Evolutionary conservation across 2,329 filamentous ascomycete species (phyloP).

Genomic region (Aspergillus bombycis): DNA sequence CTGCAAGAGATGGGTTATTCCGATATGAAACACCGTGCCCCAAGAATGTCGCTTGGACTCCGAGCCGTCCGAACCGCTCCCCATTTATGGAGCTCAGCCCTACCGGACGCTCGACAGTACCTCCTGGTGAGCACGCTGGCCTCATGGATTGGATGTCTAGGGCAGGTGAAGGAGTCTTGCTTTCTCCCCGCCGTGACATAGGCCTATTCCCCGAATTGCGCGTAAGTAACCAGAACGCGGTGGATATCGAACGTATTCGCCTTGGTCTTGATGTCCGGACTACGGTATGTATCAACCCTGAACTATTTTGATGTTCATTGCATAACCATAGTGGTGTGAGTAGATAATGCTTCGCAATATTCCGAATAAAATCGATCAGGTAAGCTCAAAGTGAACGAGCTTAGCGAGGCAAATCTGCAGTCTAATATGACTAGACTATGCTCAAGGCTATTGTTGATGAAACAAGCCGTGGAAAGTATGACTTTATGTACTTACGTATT

Average conservation of each 20-base stretch:
- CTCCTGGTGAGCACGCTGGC: conserved; percentile 36
- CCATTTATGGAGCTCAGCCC: conserved; percentile 40
- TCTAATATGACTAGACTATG: conserved; percentile 55
- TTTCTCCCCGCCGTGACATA: conserved; percentile 33
- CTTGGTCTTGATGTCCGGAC: conserved; percentile 73
- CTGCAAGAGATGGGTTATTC: conserved; percentile 20
- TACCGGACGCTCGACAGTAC: conserved; percentile 45
- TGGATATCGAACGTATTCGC: conserved; percentile 49
- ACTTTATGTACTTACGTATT: conserved; percentile 94
- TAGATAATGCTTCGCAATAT: conserved; percentile 95
- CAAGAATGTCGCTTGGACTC: conserved; percentile 19
- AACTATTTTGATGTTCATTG: neutral
- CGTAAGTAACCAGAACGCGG: conserved; percentile 46
- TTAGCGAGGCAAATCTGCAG: neutral
- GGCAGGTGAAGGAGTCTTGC: conserved; percentile 32
- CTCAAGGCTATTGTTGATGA: conserved; percentile 80
- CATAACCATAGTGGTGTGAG: conserved; percentile 1
- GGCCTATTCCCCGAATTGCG: conserved; percentile 33
- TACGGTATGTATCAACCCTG: conserved; percentile 58
- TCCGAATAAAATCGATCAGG: conserved; percentile 80
- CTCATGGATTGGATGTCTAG: conserved; percentile 37
- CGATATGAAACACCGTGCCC: conserved; percentile 21
- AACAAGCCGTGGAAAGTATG: conserved; percentile 79
- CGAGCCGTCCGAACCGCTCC: conserved; percentile 18
- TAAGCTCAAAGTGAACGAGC: conserved; percentile 28